Evolutionary conservation across 768 basidiomycete genomes (phyloP).

Genomic region (Rhodosporidiobolus sp.): DNA sequence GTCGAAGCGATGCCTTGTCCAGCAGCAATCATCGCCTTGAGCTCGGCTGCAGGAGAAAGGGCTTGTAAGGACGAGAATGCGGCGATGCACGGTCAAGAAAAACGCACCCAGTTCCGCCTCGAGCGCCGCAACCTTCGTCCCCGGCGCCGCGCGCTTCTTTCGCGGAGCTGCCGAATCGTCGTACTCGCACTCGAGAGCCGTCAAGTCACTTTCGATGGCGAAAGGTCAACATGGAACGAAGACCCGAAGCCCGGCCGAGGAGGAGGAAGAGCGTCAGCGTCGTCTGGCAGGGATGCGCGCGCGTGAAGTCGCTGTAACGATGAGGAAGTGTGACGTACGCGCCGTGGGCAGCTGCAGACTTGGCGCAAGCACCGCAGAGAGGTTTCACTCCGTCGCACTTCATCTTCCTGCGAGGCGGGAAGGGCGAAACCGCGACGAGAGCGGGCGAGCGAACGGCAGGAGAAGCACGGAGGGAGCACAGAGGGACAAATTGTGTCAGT

Average conservation of each 20-base stretch:
- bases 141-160: slow-evolving; percentile 21
- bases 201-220: neutral
- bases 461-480: too few species aligned
- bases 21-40: neutral
- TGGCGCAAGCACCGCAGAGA: neutral
- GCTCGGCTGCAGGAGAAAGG: neutral
- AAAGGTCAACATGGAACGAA: neutral
- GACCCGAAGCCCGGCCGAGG: neutral
- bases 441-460: too few species aligned
- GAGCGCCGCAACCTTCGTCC: slow-evolving; percentile 15
- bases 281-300: too few species aligned
- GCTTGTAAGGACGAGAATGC: too few species aligned
- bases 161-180: slow-evolving; percentile 15
- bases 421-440: slow-evolving; percentile 1
- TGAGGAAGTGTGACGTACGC: neutral
- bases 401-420: slow-evolving; percentile 20
- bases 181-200: neutral
- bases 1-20: neutral
- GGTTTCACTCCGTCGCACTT: slow-evolving; percentile 30
- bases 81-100: neutral
- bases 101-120: slow-evolving; percentile 25
- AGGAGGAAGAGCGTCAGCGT: neutral
- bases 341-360: slow-evolving; percentile 16
- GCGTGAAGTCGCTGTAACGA: too few species aligned
- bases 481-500: neutral